Conservation (phyloP, 2,329 filamentous ascomycete genomes). For the Chalaropsis thielavioides region DNA sequence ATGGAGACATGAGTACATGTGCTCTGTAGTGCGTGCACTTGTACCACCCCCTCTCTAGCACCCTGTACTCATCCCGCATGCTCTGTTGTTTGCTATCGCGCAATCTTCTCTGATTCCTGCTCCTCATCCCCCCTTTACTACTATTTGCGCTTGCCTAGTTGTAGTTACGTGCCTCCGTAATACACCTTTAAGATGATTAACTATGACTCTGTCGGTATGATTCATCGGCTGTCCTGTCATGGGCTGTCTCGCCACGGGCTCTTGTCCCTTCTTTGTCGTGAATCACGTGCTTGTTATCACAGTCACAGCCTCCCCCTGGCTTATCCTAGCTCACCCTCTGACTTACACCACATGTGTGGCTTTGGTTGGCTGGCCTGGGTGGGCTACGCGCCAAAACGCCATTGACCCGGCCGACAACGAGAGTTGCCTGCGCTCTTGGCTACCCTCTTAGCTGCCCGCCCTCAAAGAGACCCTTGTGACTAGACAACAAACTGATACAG, state of each 20-base stretch:
- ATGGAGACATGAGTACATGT: background rate
- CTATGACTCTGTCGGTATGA: background rate
- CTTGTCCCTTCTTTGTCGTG: background rate
- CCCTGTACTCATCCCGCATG: background rate
- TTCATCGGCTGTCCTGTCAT: background rate
- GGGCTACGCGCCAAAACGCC: background rate
- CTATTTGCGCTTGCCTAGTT: background rate
- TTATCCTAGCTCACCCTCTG: background rate
- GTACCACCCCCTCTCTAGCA: background rate
- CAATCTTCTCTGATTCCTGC: background rate
- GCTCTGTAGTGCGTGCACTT: background rate
- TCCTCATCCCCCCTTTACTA: background rate
- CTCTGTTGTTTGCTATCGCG: background rate
- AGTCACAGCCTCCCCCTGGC: background rate
- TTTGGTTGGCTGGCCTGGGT: background rate
- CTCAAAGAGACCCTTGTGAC: constrained; percentile 4
- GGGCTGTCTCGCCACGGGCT: background rate
- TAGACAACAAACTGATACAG: background rate
- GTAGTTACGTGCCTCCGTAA: background rate
- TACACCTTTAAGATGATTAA: background rate
- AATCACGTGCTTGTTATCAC: constrained; percentile 2
- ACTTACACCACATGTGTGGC: background rate
- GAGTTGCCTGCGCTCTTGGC: background rate
- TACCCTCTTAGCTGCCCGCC: background rate
- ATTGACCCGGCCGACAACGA: background rate